These are phyloP conservation scores for Aspergillus baeticus DNA, from an alignment of 495 filamentous ascomycete genomes.

Conservation along the genomic window DNA sequence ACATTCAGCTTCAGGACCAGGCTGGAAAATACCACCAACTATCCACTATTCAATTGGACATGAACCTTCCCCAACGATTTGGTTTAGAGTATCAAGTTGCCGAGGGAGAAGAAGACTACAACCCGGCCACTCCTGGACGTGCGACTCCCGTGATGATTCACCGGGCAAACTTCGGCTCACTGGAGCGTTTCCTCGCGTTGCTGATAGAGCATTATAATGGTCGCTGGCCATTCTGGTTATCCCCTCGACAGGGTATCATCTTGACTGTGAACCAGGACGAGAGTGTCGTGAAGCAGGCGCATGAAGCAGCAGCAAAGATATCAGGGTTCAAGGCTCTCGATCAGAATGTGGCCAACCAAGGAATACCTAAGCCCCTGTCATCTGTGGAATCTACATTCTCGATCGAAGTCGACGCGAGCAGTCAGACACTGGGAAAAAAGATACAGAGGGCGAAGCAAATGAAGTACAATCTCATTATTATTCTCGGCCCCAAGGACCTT, in stretches of 20 bases:
- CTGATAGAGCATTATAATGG: conserved; percentile 83
- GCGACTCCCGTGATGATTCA: conserved; percentile 84
- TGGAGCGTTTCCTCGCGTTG: conserved; percentile 85
- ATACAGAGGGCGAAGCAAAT: conserved; percentile 67
- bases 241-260: conserved; percentile 76
- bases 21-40: conserved; percentile 90
- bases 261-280: conserved; percentile 69
- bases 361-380: conserved; percentile 33
- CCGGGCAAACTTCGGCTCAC: conserved; percentile 80
- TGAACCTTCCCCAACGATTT: conserved; percentile 87
- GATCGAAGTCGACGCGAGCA: conserved; percentile 71
- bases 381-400: conserved; percentile 52
- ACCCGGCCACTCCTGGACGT: conserved; percentile 63
- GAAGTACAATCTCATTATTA: conserved; percentile 72
- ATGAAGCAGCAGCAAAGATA: conserved; percentile 39
- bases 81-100: conserved; percentile 64
- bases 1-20: conserved; percentile 78
- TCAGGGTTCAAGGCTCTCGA: conserved; percentile 34
- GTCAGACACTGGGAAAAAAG: conserved; percentile 64
- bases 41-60: conserved; percentile 90
- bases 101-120: conserved; percentile 59
- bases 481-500: conserved; percentile 63
- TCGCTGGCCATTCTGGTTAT: conserved; percentile 89
- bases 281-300: conserved; percentile 57
- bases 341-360: conserved; percentile 14